Percentiles rank a stretch among this genome's conserved stretches.
phyloP scores from a whole-genome alignment of 1,284 basidiomycete genomes.

The Exsudoporus floridanus region DNA sequence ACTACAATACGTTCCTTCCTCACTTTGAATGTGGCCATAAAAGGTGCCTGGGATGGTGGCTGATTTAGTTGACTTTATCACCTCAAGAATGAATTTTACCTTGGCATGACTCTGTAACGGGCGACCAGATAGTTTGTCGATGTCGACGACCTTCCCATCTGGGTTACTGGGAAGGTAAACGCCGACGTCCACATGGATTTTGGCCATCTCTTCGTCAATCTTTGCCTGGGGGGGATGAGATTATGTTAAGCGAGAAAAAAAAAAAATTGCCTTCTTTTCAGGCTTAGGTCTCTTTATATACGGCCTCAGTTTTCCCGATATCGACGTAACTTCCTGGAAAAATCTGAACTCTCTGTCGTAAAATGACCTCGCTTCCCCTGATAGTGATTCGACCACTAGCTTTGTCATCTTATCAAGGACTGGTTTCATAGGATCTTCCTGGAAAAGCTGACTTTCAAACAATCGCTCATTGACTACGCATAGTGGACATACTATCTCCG shows the following conservation, averaged over 20 bases:
- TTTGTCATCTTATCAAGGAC: conserved; percentile 86
- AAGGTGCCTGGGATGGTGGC: conserved; percentile 75
- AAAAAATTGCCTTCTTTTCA: conserved; percentile 83
- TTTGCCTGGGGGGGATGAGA: conserved; percentile 59
- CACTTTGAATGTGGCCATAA: conserved; percentile 99
- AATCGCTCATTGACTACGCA: not conserved
- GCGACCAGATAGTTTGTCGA: conserved; percentile 94
- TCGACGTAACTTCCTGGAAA: conserved; percentile 95
- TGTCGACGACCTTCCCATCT: conserved; percentile 93
- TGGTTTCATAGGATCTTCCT: conserved; percentile 96
- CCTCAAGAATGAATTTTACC: conserved; percentile 41
- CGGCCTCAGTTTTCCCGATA: conserved; percentile 97
- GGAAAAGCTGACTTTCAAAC: conserved; percentile 8
- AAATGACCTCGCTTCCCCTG: conserved; percentile 88
- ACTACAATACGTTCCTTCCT: conserved; percentile 73
- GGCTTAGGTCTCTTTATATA: conserved; percentile 95
- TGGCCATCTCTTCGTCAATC: conserved; percentile 99
- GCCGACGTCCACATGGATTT: conserved; percentile 89
- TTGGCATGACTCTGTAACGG: conserved; percentile 98
- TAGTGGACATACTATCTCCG: conserved; percentile 63
- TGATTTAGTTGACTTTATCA: not conserved
- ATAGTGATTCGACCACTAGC: conserved; percentile 81
- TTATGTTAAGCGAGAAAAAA: not conserved
- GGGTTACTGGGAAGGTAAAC: conserved; percentile 98
- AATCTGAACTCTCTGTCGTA: conserved; percentile 96